Conservation (phyloP, 2,329 filamentous ascomycete genomes). For the Fusarium luffae region DNA sequence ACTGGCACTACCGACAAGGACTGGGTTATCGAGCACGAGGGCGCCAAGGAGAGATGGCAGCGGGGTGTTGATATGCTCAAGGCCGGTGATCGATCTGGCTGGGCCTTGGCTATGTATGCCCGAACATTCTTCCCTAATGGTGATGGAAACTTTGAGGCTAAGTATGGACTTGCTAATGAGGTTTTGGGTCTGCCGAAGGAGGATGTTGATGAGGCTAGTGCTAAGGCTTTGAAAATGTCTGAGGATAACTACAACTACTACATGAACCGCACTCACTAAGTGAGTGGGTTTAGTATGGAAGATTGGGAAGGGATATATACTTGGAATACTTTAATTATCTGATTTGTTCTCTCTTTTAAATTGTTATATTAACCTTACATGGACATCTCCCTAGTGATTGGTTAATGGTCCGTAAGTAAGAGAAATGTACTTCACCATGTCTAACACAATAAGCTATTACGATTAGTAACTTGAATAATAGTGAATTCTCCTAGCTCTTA, state of each 20-base stretch:
- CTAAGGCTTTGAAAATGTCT: constrained; percentile 57
- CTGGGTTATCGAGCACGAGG: constrained; percentile 59
- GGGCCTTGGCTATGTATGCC: constrained; percentile 64
- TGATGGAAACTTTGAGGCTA: constrained; percentile 56
- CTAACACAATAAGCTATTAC: too few relatives aligned
- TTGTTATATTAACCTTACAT: too few relatives aligned
- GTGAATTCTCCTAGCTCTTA: too few relatives aligned
- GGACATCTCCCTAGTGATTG: too few relatives aligned
- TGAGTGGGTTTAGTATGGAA: neutral
- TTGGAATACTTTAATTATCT: too few relatives aligned
- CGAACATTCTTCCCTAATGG: constrained; percentile 62
- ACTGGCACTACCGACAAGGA: constrained; percentile 67
- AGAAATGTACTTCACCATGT: too few relatives aligned
- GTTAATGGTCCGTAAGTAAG: too few relatives aligned
- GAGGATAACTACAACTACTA: constrained; percentile 39
- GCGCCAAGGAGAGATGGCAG: constrained; percentile 58
- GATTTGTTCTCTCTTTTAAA: too few relatives aligned
- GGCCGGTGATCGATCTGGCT: constrained; percentile 55
- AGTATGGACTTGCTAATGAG: constrained; percentile 57
- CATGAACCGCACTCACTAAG: constrained; percentile 10
- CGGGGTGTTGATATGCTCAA: constrained; percentile 59
- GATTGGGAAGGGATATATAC: too few relatives aligned
- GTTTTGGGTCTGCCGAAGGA: constrained; percentile 68
- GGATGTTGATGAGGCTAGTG: constrained; percentile 67
- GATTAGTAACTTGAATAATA: too few relatives aligned